Conservation (phyloP, 139 green algal species). For the Chlorella sp. region DNA sequence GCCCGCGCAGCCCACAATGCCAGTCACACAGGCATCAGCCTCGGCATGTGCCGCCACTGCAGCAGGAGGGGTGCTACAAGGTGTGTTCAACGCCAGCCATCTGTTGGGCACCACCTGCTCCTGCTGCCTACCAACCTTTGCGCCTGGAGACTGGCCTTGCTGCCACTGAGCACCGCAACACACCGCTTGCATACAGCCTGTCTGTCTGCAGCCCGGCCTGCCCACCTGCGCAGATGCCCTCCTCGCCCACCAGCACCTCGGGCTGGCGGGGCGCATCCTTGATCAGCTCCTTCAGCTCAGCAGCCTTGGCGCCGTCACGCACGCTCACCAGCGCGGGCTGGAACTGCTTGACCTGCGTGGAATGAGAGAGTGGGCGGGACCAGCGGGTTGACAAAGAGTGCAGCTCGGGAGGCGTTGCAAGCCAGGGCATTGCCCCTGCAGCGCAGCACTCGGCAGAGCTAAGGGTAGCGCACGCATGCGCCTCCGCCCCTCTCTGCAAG, state of each 20-base stretch:
- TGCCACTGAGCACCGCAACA: constrained; percentile 61
- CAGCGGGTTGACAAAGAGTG: not conserved
- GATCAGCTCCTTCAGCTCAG: constrained; percentile 63
- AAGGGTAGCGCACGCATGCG: no score
- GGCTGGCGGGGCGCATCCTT: constrained; percentile 75
- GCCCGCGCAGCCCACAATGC: constrained; percentile 98
- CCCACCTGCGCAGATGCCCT: constrained; percentile 68
- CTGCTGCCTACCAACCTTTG: no score
- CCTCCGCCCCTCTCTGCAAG: no score
- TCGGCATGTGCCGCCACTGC: constrained; percentile 65
- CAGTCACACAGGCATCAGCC: constrained; percentile 68
- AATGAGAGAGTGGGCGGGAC: not conserved
- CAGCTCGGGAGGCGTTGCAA: not conserved
- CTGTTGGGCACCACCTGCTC: no score
- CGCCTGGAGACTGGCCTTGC: no score
- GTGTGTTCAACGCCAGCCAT: no score
- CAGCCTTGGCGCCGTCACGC: constrained; percentile 60
- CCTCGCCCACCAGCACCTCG: constrained; percentile 92
- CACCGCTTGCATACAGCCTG: not conserved
- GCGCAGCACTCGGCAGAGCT: no score
- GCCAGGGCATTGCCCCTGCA: no score
- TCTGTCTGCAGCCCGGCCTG: no score
- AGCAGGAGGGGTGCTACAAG: no score
- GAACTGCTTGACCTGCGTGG: constrained; percentile 71
- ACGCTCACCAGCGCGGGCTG: constrained; percentile 93